Percentiles rank a stretch among this genome's conserved stretches.
phyloP scores from a whole-genome alignment of 805 yeast genomes.

The Pachysolen tannophilus region DNA sequence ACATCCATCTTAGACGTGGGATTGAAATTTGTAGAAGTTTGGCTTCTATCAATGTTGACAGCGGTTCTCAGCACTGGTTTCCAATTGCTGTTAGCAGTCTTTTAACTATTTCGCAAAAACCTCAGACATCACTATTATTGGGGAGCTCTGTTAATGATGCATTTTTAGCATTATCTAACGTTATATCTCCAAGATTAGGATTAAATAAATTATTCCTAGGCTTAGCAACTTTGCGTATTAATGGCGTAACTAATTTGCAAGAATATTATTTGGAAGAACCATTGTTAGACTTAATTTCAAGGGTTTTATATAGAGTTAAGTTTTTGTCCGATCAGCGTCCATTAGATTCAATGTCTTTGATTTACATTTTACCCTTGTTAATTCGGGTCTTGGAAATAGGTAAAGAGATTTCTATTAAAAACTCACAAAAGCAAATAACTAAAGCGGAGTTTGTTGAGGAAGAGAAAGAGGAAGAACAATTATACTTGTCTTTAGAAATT shows the following conservation, averaged over 20 bases:
- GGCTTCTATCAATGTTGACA: slow-evolving; percentile 44
- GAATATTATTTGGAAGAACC: slow-evolving; percentile 42
- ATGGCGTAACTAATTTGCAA: slow-evolving; percentile 37
- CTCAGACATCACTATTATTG: slow-evolving; percentile 17
- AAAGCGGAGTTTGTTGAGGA: slow-evolving; percentile 73
- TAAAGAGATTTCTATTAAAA: slow-evolving; percentile 43
- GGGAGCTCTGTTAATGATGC: slow-evolving; percentile 38
- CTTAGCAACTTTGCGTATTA: slow-evolving; percentile 57
- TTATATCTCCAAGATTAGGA: slow-evolving; percentile 45
- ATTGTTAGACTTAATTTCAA: slow-evolving; percentile 43
- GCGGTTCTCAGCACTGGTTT: slow-evolving; percentile 65
- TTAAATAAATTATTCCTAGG: slow-evolving; percentile 47
- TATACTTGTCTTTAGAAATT: slow-evolving; percentile 69
- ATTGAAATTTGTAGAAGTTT: slow-evolving; percentile 46
- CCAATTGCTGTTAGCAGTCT: slow-evolving; percentile 51
- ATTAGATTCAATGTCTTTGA: slow-evolving; percentile 58
- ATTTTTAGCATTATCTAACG: slow-evolving; percentile 46
- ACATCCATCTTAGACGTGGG: slow-evolving; percentile 36
- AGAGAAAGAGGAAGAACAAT: slow-evolving; percentile 82
- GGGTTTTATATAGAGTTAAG: slow-evolving; percentile 69
- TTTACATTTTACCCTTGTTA: slow-evolving; percentile 70
- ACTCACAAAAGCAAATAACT: slow-evolving; percentile 38
- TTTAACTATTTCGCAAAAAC: slow-evolving; percentile 33
- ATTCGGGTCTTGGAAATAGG: slow-evolving; percentile 63
- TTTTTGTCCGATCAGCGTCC: slow-evolving; percentile 66